Percentiles rank a stretch among this genome's conserved stretches.
These are phyloP conservation scores for Stramenopiles sp. DNA, from an alignment of 352 stramenopile species.

Conservation along the genomic window DNA sequence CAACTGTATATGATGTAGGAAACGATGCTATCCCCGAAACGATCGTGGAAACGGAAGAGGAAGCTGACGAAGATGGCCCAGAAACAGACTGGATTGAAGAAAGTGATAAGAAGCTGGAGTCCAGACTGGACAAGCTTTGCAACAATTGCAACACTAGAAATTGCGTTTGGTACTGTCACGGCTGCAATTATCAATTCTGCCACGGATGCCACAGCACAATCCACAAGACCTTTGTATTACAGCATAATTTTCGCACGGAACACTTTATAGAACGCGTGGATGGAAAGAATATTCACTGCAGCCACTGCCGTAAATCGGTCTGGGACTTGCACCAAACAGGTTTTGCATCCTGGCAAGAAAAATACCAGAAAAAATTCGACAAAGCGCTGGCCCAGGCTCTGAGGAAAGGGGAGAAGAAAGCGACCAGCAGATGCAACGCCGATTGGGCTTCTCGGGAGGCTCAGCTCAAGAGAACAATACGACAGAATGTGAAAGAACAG, in stretches of 20 bases:
- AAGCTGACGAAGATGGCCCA: not conserved
- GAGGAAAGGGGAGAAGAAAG: not conserved
- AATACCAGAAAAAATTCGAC: not conserved
- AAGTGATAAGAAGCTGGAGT: not conserved
- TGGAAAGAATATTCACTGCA: not conserved
- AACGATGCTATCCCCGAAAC: too few relatives aligned
- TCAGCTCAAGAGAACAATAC: not conserved
- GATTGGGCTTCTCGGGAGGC: not conserved
- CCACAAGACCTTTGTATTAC: not conserved
- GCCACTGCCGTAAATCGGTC: not conserved
- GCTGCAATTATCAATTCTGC: conserved; percentile 1
- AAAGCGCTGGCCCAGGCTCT: not conserved
- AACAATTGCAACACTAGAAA: not conserved
- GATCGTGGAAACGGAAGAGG: too few relatives aligned
- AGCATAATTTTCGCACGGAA: not conserved
- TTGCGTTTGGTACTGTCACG: not conserved
- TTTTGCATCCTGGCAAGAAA: not conserved
- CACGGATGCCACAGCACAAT: not conserved
- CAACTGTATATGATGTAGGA: too few relatives aligned
- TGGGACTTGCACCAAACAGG: not conserved
- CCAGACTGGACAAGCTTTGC: not conserved
- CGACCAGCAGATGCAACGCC: not conserved
- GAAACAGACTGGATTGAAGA: conserved; percentile 10
- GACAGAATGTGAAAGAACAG: not conserved
- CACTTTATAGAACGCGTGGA: not conserved